Base-by-base conservation (phyloP, 306 rosid genomes). In the Vigna trinervia region DNA sequence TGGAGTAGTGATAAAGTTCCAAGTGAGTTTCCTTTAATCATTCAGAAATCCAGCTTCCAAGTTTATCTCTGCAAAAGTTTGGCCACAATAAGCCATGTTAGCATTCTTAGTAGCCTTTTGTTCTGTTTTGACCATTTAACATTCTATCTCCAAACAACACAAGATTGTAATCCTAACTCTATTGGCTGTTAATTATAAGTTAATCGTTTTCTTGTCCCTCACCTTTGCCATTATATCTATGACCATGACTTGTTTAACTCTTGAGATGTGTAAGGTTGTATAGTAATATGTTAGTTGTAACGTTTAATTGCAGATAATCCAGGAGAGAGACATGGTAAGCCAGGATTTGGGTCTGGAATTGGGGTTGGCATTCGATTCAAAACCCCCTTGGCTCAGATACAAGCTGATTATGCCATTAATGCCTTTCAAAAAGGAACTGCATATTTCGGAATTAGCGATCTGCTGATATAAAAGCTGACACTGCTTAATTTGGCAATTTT, bases 361-460 rank as follows among this genome's bases (percentile, higher is more conserved):
- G 96, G 93, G 51, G 86, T 82, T 76, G 90, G 93, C 63, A 82
- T 88, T 76, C 87, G 91, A 60, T 74, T 88, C 59, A 90, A 85
- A 70, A 87, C 89, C 54, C 81, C 75, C 76, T 73, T 80, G 43
- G 89, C 86, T 56, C 90, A 90, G 58, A 73, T 88, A 69, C 84
- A 84, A 52, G 76, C 83, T 73, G 91, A 88, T 80, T 90, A 54
- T 57, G 89, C 86, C 51, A 82, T 88, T 28, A 90, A 90, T 76
- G 89, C 89, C 14, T 85, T 85, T 56, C 85, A 81, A 12, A 86
- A 88, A 51, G 79, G 81, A 74, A 85, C 86, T 43, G 32, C 87
- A 60, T 88, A 85, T 85, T 88, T 90, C 61, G 89, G 87, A 59
- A 69, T 90, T 80, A 84, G 85, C 59, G 84, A 86, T 70, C 74